Percentiles rank a stretch among this genome's conserved stretches.
phyloP scores from a whole-genome alignment of 805 yeast species.

The Saccharomyces jurei region DNA sequence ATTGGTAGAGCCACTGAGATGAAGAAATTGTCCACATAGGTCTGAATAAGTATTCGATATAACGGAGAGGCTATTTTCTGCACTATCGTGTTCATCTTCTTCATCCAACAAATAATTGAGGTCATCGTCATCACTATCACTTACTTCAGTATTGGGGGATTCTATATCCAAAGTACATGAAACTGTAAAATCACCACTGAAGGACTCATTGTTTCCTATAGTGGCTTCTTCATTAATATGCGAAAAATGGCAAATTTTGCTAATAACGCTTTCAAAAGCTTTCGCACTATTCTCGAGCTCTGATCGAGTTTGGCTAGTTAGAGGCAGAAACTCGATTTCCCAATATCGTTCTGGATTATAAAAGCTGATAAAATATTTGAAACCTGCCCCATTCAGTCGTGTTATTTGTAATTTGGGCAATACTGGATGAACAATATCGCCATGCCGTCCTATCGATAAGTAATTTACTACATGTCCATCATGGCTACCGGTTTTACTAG shows the following conservation, averaged over 20 bases:
- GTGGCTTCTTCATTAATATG: background rate
- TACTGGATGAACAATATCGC: slow-evolving; percentile 56
- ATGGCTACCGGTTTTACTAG: background rate
- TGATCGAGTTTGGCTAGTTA: background rate
- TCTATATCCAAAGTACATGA: background rate
- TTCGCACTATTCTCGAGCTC: slow-evolving; percentile 3
- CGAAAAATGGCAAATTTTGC: slow-evolving; percentile 15
- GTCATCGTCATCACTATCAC: slow-evolving; percentile 7
- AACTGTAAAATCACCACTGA: background rate
- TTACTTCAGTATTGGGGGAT: background rate
- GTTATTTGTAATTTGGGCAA: slow-evolving; percentile 55
- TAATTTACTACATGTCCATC: slow-evolving; percentile 17
- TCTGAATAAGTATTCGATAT: background rate
- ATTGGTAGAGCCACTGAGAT: background rate
- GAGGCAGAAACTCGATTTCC: slow-evolving; percentile 38
- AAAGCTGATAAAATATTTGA: slow-evolving; percentile 48
- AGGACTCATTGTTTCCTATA: background rate
- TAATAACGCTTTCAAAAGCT: slow-evolving; percentile 28
- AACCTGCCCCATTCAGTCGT: slow-evolving; percentile 36
- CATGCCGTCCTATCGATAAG: slow-evolving; percentile 27
- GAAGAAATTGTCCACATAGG: background rate
- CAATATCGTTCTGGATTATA: slow-evolving; percentile 73
- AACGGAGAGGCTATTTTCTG: slow-evolving; percentile 3
- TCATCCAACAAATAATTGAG: slow-evolving; percentile 20
- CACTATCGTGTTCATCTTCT: slow-evolving; percentile 5